These are phyloP conservation scores for Astragalus glycyphyllos DNA, from an alignment of 306 rosid species.

Conservation along the genomic window DNA sequence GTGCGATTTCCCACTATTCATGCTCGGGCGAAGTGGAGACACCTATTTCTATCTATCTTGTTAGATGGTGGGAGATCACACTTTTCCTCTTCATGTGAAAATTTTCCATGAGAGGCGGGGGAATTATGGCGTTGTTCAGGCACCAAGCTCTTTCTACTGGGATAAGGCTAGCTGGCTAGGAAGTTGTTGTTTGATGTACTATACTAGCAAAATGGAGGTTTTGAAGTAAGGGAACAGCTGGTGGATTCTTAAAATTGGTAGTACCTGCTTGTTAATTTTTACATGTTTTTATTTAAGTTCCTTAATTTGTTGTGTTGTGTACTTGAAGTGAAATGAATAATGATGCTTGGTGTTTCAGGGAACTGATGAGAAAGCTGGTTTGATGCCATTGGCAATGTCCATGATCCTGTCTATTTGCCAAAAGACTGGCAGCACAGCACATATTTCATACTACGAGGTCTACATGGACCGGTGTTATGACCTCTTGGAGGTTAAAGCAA, in stretches of 20 bases:
- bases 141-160: neutral
- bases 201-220: neutral
- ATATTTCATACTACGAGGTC: conserved; percentile 88
- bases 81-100: too few species aligned
- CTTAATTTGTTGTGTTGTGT: neutral
- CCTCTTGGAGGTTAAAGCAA: conserved; percentile 77
- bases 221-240: neutral
- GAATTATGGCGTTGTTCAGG: neutral
- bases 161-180: neutral
- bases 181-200: neutral
- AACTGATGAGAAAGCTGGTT: conserved; percentile 74
- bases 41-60: too few species aligned
- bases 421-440: conserved; percentile 59
- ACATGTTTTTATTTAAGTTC: neutral
- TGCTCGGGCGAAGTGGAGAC: too few species aligned
- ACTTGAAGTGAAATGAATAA: conserved; percentile 14
- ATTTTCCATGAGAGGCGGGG: too few species aligned
- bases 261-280: neutral
- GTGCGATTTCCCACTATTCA: too few species aligned
- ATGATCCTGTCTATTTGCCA: conserved; percentile 64
- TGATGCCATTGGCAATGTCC: conserved; percentile 80
- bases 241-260: neutral
- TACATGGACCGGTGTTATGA: conserved; percentile 91
- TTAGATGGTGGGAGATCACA: too few species aligned
- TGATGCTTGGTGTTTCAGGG: conserved; percentile 67